These are phyloP conservation scores for Corchorus capsularis DNA, from an alignment of 345 rosid species.

Conservation along the genomic window DNA sequence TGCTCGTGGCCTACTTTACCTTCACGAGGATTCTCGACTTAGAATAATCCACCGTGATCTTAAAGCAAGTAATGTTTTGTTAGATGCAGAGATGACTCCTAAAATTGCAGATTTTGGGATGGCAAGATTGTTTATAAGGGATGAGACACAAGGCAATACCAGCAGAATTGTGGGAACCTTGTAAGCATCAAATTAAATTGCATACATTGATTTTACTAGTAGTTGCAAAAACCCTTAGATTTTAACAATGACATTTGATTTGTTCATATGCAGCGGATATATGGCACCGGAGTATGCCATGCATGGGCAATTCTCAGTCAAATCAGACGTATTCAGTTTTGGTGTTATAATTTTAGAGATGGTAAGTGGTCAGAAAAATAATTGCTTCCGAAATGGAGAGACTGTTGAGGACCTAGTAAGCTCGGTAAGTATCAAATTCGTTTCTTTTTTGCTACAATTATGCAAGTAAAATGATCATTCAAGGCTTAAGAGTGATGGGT, in stretches of 20 bases:
- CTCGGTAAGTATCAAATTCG: slow-evolving; percentile 27
- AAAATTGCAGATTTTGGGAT: slow-evolving; percentile 44
- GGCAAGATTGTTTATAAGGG: slow-evolving; percentile 33
- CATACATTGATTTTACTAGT: background rate
- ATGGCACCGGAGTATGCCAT: slow-evolving; percentile 43
- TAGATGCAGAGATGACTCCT: slow-evolving; percentile 36
- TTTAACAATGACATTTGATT: background rate
- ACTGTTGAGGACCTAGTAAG: slow-evolving; percentile 22
- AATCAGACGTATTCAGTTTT: slow-evolving; percentile 43
- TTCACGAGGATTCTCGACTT: slow-evolving; percentile 40
- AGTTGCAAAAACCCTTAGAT: background rate
- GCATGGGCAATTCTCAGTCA: slow-evolving; percentile 37
- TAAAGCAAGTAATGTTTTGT: slow-evolving; percentile 34
- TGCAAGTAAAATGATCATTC: too few relatives aligned
- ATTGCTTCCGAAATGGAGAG: background rate
- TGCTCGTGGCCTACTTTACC: slow-evolving; percentile 40
- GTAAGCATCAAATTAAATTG: slow-evolving; percentile 24
- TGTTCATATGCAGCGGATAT: slow-evolving; percentile 38
- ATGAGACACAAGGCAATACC: slow-evolving; percentile 22
- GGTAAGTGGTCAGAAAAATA: slow-evolving; percentile 28
- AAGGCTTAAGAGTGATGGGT: too few relatives aligned
- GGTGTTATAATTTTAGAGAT: slow-evolving; percentile 40
- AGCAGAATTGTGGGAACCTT: slow-evolving; percentile 34
- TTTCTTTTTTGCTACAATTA: background rate
- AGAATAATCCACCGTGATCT: slow-evolving; percentile 45